These are phyloP conservation scores for Tolypocladium endophyticum DNA, from an alignment of 2,329 filamentous ascomycete genomes.

Conservation along the genomic window DNA sequence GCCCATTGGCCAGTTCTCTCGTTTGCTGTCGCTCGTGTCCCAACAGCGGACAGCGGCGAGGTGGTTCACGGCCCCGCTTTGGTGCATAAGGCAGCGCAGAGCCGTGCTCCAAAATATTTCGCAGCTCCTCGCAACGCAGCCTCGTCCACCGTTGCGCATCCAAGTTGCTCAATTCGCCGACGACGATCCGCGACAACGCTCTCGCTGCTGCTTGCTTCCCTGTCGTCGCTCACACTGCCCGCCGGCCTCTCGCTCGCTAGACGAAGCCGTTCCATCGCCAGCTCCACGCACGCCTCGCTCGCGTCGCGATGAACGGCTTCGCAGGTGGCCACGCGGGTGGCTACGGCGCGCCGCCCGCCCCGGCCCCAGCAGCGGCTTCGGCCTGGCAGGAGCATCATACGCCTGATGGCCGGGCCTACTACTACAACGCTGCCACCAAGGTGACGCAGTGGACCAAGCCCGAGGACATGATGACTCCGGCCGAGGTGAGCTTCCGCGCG, in stretches of 20 bases:
- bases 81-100: conserved; percentile 1
- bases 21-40: not conserved
- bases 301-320: conserved; percentile 46
- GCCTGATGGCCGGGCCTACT: conserved; percentile 77
- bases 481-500: conserved; percentile 51
- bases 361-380: conserved; percentile 28
- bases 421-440: conserved; percentile 80
- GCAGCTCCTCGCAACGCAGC: not conserved
- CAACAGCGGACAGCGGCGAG: not conserved
- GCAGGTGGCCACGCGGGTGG: conserved; percentile 34
- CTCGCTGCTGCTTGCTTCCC: not conserved
- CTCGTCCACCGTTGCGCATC: not conserved
- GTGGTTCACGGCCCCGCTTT: not conserved
- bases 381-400: conserved; percentile 76
- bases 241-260: not conserved
- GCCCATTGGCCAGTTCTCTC: not conserved
- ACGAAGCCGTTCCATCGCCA: not conserved
- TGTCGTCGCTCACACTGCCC: not conserved
- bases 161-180: not conserved
- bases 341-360: conserved; percentile 35
- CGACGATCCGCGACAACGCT: not conserved
- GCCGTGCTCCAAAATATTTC: conserved; percentile 12
- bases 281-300: conserved; percentile 3
- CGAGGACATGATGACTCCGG: conserved; percentile 71
- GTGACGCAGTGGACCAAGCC: conserved; percentile 93